Evolutionary conservation across 306 rosid genomes (phyloP).

Genomic region (Lupinus albus): DNA sequence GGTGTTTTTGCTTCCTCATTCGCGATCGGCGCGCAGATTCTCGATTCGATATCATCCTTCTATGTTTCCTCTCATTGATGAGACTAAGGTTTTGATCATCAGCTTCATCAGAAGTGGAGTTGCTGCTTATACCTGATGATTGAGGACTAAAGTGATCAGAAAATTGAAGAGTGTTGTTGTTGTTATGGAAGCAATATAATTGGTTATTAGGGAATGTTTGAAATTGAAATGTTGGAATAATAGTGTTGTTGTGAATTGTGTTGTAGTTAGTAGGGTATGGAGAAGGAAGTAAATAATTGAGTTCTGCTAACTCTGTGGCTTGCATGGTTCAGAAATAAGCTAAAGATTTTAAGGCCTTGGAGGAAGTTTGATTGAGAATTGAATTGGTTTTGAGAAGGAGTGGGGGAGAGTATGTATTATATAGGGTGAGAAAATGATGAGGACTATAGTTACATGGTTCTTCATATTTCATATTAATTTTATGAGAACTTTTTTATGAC

Average conservation of each 20-base stretch:
- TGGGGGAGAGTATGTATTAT: slow-evolving; percentile 52
- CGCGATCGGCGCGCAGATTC: slow-evolving; percentile 93
- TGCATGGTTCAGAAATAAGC: slow-evolving; percentile 56
- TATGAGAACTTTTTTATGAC: no score
- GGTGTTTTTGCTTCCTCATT: slow-evolving; percentile 90
- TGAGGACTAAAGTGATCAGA: slow-evolving; percentile 58
- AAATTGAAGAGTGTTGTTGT: slow-evolving; percentile 37
- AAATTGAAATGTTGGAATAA: slow-evolving; percentile 47
- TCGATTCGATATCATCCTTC: slow-evolving; percentile 94
- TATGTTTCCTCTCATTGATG: slow-evolving; percentile 77
- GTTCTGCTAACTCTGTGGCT: slow-evolving; percentile 55
- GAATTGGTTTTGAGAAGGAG: slow-evolving; percentile 45
- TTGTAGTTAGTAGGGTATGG: slow-evolving; percentile 49
- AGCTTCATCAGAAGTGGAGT: slow-evolving; percentile 86
- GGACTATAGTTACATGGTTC: no score
- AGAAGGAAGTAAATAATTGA: slow-evolving; percentile 56
- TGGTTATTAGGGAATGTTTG: slow-evolving; percentile 50
- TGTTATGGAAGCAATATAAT: slow-evolving; percentile 45
- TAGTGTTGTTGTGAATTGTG: slow-evolving; percentile 47
- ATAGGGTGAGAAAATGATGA: slow-evolving; percentile 62
- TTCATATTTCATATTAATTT: no score
- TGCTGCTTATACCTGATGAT: slow-evolving; percentile 65
- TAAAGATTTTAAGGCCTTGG: slow-evolving; percentile 14
- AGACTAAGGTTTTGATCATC: slow-evolving; percentile 71
- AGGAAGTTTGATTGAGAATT: slow-evolving; percentile 38